phyloP scores from a whole-genome alignment of 2,329 filamentous ascomycete genomes.

The Beauveria australis region DNA sequence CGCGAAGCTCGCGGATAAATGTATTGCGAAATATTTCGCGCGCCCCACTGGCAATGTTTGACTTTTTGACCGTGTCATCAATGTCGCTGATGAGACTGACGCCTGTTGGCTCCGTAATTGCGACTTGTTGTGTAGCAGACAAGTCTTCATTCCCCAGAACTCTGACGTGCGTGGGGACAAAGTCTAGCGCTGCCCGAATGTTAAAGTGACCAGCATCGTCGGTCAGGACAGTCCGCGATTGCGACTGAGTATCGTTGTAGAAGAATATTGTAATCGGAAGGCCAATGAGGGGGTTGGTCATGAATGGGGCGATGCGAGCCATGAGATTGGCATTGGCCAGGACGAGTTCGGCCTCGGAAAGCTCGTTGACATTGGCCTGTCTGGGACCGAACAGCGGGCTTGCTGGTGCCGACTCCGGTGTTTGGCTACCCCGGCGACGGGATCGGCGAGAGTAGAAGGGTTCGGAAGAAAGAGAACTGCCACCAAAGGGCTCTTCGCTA shows the following conservation, averaged over 20 bases:
- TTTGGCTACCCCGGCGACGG: conserved; percentile 24
- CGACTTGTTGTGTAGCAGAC: conserved; percentile 70
- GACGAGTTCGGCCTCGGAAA: conserved; percentile 67
- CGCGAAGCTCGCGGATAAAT: conserved; percentile 76
- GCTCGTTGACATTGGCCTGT: conserved; percentile 40
- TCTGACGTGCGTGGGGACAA: conserved; percentile 81
- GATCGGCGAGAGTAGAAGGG: conserved; percentile 22
- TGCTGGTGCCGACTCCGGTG: conserved; percentile 31
- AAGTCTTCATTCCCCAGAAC: conserved; percentile 80
- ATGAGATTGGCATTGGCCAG: conserved; percentile 82
- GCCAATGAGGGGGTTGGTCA: conserved; percentile 72
- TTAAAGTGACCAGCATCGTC: conserved; percentile 85
- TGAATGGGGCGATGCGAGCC: conserved; percentile 78
- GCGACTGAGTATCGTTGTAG: conserved; percentile 76
- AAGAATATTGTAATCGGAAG: conserved; percentile 88
- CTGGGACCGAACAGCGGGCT: conserved; percentile 35
- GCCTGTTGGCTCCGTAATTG: conserved; percentile 67
- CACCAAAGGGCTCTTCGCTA: conserved; percentile 54
- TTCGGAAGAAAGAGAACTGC: conserved; percentile 26
- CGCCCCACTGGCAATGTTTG: conserved; percentile 78
- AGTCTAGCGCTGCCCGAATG: conserved; percentile 72
- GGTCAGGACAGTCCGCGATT: conserved; percentile 76
- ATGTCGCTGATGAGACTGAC: conserved; percentile 95
- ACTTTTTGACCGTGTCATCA: conserved; percentile 94
- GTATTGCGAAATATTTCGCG: conserved; percentile 95